phyloP scores from a whole-genome alignment of 306 rosid genomes.

The Acacia melanoxylon region DNA sequence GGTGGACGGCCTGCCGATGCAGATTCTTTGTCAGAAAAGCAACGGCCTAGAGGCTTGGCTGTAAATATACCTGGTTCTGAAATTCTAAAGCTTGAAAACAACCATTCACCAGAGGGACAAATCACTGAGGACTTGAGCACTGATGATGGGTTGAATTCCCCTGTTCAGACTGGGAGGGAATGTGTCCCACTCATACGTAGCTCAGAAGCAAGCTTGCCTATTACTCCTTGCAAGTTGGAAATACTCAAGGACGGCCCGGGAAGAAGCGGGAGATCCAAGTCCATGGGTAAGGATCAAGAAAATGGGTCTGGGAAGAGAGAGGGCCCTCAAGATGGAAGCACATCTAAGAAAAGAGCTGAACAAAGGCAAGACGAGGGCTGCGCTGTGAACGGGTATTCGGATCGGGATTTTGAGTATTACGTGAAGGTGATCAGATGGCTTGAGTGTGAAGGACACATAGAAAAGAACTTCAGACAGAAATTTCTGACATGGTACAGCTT shows the following conservation, averaged over 20 bases:
- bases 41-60: conserved; percentile 37
- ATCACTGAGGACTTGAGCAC: conserved; percentile 64
- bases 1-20: conserved; percentile 44
- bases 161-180: conserved; percentile 61
- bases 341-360: conserved; percentile 71
- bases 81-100: conserved; percentile 47
- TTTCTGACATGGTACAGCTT: conserved; percentile 97
- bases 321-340: conserved; percentile 83
- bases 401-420: conserved; percentile 78
- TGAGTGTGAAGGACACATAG: conserved; percentile 93
- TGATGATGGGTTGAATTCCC: conserved; percentile 62
- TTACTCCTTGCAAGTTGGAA: conserved; percentile 85
- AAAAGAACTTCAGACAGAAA: conserved; percentile 93
- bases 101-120: conserved; percentile 54
- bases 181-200: conserved; percentile 56
- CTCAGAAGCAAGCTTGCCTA: conserved; percentile 75
- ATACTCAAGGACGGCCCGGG: conserved; percentile 64
- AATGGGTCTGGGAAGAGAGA: conserved; percentile 65
- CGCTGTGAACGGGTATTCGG: conserved; percentile 43
- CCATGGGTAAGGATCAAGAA: conserved; percentile 63
- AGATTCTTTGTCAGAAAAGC: conserved; percentile 69
- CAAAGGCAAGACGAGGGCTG: conserved; percentile 65
- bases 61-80: conserved; percentile 47
- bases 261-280: conserved; percentile 67
- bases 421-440: conserved; percentile 91